A percentile compares a stretch with the other conserved stretches of the same genome.
Evolutionary conservation across 306 rosid genomes (phyloP).

Genomic region (Dryas octopetala): DNA sequence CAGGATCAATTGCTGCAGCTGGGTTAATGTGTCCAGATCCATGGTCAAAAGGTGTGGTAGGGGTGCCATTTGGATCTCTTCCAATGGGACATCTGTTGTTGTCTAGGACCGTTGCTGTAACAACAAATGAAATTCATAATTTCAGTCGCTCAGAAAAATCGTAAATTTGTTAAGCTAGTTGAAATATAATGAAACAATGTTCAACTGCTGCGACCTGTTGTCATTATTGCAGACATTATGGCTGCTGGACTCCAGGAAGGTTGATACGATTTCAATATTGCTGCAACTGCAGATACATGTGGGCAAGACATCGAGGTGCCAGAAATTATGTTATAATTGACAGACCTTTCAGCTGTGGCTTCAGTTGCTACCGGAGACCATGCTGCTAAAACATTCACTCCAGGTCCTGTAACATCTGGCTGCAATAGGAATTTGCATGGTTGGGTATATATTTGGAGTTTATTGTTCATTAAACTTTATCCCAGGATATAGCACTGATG

Average conservation of each 20-base stretch:
- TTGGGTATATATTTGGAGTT: neutral
- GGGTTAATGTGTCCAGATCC: conserved; percentile 70
- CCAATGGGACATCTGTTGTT: conserved; percentile 40
- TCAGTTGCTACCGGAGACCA: conserved; percentile 60
- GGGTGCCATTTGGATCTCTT: conserved; percentile 67
- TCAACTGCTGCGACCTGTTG: conserved; percentile 42
- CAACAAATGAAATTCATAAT: conserved; percentile 21
- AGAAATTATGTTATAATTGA: conserved; percentile 57
- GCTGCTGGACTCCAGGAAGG: conserved; percentile 70
- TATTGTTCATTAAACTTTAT: neutral
- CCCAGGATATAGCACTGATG: neutral
- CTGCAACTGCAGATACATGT: conserved; percentile 59
- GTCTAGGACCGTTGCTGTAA: conserved; percentile 50
- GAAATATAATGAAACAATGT: neutral
- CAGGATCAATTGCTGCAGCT: conserved; percentile 51
- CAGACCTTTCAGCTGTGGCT: conserved; percentile 44
- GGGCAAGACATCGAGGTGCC: conserved; percentile 76
- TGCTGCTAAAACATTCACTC: conserved; percentile 70
- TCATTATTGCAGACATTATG: conserved; percentile 65
- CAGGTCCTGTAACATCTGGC: conserved; percentile 70
- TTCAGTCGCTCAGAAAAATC: conserved; percentile 1
- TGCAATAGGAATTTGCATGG: conserved; percentile 32
- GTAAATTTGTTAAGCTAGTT: neutral
- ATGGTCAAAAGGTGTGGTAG: conserved; percentile 55
- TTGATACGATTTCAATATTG: conserved; percentile 44